Base-by-base conservation (phyloP, 331 rosid species). In the Rosa hybrid region DNA sequence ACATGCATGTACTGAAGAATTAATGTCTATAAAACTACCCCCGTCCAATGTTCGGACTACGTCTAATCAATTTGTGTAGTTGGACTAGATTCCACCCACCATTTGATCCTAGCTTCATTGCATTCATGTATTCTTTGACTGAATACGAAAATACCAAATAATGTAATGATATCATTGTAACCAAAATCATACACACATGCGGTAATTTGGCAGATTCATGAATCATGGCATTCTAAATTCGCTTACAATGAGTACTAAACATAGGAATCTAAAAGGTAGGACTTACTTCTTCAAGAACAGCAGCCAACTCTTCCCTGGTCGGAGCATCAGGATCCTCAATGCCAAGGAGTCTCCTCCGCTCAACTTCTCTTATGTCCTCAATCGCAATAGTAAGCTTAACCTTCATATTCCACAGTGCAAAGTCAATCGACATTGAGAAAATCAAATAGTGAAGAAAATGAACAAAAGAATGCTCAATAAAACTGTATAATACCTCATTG, bases 331-430 rank as follows among this genome's bases (percentile, higher is more conserved):
- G 79, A 57, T 93, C 92, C 83, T 95, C 99, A 16, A 89, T 90
- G 57, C 99, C 99, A 73, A 95, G 99, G 45, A 95, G 80, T 78
- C 93, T 86, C 86, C 86, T 87, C 79, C 99, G 91, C 89, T 95
- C 99, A 64, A 88, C 88, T 71, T 95, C 99, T 78, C 99, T 82
- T 12, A 97, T 98, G 82, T 95, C 99, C 88, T 95, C 99, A 87
- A 95, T 95, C 91, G 87, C 84, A 64, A 95, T 68, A 68, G 99
- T 95, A 59, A 95, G 84, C 80, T 95, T 95, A 67, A 95, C 94
- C 99, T 95, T 62, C 68, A 68, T 75, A 73, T 72, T 54, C 23
- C 53, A 84, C 64, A 77, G 34, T 20, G 21, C 48, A 46, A 63
- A 63, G 4, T 48, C 27, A 44, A 77, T 25, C 18, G 3, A 64